Evolutionary conservation across 768 basidiomycete species (phyloP).

Genomic region (Favolaschia claudopus): DNA sequence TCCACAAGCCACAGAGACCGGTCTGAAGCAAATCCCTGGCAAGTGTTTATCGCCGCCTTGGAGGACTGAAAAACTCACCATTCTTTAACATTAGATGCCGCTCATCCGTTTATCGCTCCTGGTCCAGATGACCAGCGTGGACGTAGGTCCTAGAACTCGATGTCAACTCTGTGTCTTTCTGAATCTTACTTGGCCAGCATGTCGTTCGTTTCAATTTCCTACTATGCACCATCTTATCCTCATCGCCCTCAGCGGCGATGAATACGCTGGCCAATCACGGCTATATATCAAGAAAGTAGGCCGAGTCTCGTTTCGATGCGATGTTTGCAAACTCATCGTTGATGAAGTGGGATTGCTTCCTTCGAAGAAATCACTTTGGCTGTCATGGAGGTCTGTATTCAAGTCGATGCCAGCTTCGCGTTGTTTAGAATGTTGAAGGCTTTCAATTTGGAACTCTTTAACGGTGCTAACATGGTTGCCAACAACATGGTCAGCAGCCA

Average conservation of each 20-base stretch:
- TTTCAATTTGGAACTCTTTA: conserved; percentile 17
- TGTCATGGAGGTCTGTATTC: conserved; percentile 22
- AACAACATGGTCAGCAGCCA: conserved; percentile 17
- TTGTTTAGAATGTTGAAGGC: conserved; percentile 1
- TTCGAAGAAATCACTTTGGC: conserved; percentile 24
- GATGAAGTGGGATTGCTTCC: conserved; percentile 22
- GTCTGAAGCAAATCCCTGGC: conserved; percentile 22
- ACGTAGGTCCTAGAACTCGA: conserved; percentile 9
- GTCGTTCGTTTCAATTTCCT: conserved; percentile 9
- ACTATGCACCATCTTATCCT: background rate
- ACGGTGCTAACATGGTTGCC: conserved; percentile 18
- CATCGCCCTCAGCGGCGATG: conserved; percentile 17
- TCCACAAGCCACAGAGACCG: conserved; percentile 20
- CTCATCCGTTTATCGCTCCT: conserved; percentile 26
- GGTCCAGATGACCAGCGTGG: conserved; percentile 26
- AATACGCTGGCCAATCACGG: conserved; percentile 26
- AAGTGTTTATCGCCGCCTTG: background rate
- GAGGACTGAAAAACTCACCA: background rate
- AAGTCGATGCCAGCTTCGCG: background rate
- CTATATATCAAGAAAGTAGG: conserved; percentile 22
- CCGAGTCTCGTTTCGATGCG: background rate
- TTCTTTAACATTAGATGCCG: conserved; percentile 7
- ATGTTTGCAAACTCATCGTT: background rate
- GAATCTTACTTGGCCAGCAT: background rate
- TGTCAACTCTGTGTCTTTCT: background rate